A percentile compares a stretch with the other conserved stretches of the same genome.
These are phyloP conservation scores for Myriosclerotinia scirpicola DNA, from an alignment of 2,329 filamentous ascomycete genomes.

Conservation along the genomic window DNA sequence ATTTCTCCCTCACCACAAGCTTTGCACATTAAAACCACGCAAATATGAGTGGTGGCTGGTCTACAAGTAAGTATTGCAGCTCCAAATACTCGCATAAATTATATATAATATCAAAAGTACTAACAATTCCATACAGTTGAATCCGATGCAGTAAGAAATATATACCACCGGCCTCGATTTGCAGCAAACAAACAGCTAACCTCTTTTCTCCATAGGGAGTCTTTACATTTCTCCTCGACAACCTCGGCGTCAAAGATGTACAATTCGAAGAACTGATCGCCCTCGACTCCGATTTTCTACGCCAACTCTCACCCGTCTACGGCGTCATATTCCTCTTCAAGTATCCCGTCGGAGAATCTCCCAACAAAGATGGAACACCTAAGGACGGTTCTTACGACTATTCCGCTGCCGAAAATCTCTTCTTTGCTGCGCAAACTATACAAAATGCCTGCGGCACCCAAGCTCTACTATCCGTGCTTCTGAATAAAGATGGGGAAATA, in stretches of 20 bases:
- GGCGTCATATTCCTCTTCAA: slow-evolving; percentile 99
- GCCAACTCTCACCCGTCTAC: slow-evolving; percentile 74
- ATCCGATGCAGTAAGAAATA: slow-evolving; percentile 76
- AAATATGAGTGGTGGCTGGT: slow-evolving; percentile 82
- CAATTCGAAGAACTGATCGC: slow-evolving; percentile 96
- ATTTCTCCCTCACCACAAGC: neutral
- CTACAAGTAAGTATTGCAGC: slow-evolving; percentile 64
- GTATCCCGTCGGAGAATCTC: slow-evolving; percentile 71
- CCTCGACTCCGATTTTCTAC: slow-evolving; percentile 74
- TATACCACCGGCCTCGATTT: neutral
- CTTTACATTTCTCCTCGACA: slow-evolving; percentile 94
- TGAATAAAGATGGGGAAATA: slow-evolving; percentile 73
- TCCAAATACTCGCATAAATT: slow-evolving; percentile 21
- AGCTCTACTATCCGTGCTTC: slow-evolving; percentile 83
- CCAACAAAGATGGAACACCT: slow-evolving; percentile 58
- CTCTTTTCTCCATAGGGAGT: slow-evolving; percentile 62
- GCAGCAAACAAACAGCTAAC: slow-evolving; percentile 4
- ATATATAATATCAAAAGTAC: slow-evolving; percentile 27
- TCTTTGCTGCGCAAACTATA: slow-evolving; percentile 96
- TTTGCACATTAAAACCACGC: slow-evolving; percentile 10
- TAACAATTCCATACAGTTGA: slow-evolving; percentile 58
- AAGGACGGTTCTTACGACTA: slow-evolving; percentile 81
- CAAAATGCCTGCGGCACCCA: slow-evolving; percentile 98
- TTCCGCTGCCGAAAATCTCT: slow-evolving; percentile 71
- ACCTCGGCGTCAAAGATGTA: slow-evolving; percentile 86